Evolutionary conservation across 2,329 filamentous ascomycete genomes (phyloP), one percentile per base, ranked within the genome.

Genomic region (Knufia fluminis): DNA sequence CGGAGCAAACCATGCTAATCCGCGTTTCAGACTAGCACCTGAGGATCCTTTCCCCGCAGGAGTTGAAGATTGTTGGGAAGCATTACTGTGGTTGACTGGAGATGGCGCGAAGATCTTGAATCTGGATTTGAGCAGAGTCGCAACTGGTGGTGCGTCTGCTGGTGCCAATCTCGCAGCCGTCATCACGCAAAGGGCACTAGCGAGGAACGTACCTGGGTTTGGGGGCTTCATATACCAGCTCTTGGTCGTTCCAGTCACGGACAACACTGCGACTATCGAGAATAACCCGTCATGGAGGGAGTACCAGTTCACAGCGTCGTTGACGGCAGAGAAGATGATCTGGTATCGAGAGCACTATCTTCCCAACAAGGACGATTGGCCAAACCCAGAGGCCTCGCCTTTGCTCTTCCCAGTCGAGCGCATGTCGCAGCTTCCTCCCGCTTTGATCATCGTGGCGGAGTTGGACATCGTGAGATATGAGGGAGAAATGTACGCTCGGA

Each of bases 291-390:
- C 74, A 2, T 81, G 74, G 68, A 66, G 61, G 14, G 68, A 71
- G 39, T 77, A 76, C 57, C 66, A 78, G 55, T 66, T 71, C 57
- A 69, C 71, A 0, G 71, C 76, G 0, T 74, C 76, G 0, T 66
- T 80, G 1, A 72, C 77, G 0, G 74, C 76, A 0, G 64, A 64
- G 2, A 79, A 80, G 61, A 80, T 80, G 77, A 59, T 76, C 43
- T 80, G 78, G 77, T 81, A 78, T 57, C 68, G 77, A n/a, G 59
- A 69, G 16, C 73, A 77, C 59, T 80, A 80, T 61, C 67, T 81
- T 1, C 76, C 76, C 0, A 63, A 73, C 36, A 49, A 66, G 20
- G 59, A 57, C 1, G 68, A 72, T 47, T 72, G 74, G 69, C 56
- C 59, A 2, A 64, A 76, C 28, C 71, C 73, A 0, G 76, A 79